Conservation (phyloP, 345 rosid genomes). For the Erodium maritimum region DNA sequence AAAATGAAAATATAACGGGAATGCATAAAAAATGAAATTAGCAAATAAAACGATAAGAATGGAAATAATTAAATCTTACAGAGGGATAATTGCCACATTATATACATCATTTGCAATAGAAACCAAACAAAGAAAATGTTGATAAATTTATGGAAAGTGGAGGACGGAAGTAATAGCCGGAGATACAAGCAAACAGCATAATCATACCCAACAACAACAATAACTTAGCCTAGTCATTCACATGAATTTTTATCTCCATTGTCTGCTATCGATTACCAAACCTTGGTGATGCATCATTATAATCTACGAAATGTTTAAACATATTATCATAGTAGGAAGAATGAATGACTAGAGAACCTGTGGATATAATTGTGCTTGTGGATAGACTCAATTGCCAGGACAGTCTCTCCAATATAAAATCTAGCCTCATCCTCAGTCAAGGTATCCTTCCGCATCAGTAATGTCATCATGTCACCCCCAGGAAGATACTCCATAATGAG, state of each 20-base stretch:
- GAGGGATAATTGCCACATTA: not conserved
- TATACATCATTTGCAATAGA: not conserved
- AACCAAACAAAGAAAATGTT: not conserved
- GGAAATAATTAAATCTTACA: no score
- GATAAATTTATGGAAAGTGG: not conserved
- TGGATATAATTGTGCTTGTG: constrained; percentile 86
- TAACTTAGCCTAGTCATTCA: no score
- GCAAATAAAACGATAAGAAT: no score
- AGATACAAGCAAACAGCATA: not conserved
- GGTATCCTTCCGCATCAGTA: constrained; percentile 86
- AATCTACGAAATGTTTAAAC: no score
- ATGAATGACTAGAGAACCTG: constrained; percentile 30
- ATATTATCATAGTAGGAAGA: not conserved
- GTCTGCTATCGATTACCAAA: no score
- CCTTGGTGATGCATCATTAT: no score
- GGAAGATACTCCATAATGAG: constrained; percentile 90
- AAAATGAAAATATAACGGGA: no score
- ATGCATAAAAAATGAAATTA: not conserved
- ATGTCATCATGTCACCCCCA: constrained; percentile 94
- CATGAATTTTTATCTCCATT: no score
- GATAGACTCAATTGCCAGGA: constrained; percentile 86
- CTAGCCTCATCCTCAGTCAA: constrained; percentile 85
- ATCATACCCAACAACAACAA: not conserved
- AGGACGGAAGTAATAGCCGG: not conserved
- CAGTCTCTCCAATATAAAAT: constrained; percentile 81